Base-by-base conservation (phyloP, 176 grass and related monocot species). In the Avena eriantha region DNA sequence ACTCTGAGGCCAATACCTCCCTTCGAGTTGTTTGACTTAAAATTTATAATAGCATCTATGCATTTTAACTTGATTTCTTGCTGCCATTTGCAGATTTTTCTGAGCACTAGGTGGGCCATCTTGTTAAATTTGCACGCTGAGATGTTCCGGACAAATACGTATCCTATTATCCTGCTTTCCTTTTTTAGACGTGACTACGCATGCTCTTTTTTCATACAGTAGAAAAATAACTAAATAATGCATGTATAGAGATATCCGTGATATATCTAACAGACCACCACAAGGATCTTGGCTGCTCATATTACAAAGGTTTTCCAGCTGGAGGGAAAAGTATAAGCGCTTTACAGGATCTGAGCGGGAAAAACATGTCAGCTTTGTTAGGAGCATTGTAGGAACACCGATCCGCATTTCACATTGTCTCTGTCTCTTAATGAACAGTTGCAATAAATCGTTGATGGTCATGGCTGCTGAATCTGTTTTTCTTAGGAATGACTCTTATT, bases 91-190 rank as follows among this genome's bases (percentile, higher is more conserved):
- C 93, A 98, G 96, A 98, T 98, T 76, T 98, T 98, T 84, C 89
- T 98, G 84, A 98, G 92, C 88, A 98, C 96, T 82, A 94, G 96
- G 91, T 98, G 96, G 96, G 96, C 96, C 86, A 95, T 98, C 82
- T 92, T 98, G 80, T 88, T 98, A 63, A 98, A 98, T 80, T 92
- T 98, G 88, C 96, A 98, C 86, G 96, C 96, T 75, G 96, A 98
- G 86, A 98, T 98, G 96, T 98, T 98, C 86, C 93, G 93, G 33
- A 95, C 92, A 88, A 98, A 98, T 77, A 94, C 96, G 96, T 98
- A 98, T 98, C 96, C 91, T 73, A 47, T 35, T 98, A 98, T 95
- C 96, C 87, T 68, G 50, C 26, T 64, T 87, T 77, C 78, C 86
- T 24, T 80, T 70, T 73, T 77, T 85, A 63, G 35, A 23, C 63